phyloP scores from a whole-genome alignment of 1,284 basidiomycete genomes.

The Naganishia liquefaciens region DNA sequence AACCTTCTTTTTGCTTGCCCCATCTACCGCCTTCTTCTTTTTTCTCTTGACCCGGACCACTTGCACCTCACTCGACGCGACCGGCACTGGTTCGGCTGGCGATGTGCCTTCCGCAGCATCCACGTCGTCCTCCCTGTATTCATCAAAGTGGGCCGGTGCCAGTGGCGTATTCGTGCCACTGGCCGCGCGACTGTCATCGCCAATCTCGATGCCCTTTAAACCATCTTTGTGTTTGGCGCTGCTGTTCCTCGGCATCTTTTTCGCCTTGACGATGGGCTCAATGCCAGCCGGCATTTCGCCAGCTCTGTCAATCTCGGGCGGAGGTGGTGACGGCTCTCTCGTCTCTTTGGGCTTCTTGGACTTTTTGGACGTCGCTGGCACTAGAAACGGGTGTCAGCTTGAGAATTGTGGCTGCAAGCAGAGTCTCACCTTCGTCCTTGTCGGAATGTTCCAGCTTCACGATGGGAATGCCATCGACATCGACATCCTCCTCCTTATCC shows the following conservation, averaged over 20 bases:
- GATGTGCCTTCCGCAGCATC: background rate
- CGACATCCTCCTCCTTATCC: constrained; percentile 59
- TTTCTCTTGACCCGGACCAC: constrained; percentile 49
- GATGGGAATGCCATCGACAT: constrained; percentile 72
- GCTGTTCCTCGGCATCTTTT: constrained; percentile 8
- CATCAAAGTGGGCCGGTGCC: background rate
- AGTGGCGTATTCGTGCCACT: background rate
- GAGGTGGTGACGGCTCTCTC: constrained; percentile 37
- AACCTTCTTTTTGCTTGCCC: constrained; percentile 18
- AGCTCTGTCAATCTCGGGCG: constrained; percentile 63
- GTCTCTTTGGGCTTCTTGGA: constrained; percentile 33
- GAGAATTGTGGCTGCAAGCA: constrained; percentile 4
- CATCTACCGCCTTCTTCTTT: constrained; percentile 43
- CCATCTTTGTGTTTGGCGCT: constrained; percentile 11
- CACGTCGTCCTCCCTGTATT: constrained; percentile 22
- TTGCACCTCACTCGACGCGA: constrained; percentile 36
- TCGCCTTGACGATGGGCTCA: constrained; percentile 15
- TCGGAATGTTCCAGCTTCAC: constrained; percentile 65
- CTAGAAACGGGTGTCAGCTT: background rate
- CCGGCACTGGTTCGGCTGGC: background rate
- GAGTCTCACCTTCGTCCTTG: constrained; percentile 42
- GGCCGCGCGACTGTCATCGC: constrained; percentile 23
- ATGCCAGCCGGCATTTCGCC: constrained; percentile 79
- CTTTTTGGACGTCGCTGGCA: constrained; percentile 10
- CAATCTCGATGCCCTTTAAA: constrained; percentile 33